A percentile compares a stretch with the other conserved stretches of the same genome.
These are phyloP conservation scores for Picocystis salinarum DNA, from an alignment of 139 green algal genomes.

Conservation along the genomic window DNA sequence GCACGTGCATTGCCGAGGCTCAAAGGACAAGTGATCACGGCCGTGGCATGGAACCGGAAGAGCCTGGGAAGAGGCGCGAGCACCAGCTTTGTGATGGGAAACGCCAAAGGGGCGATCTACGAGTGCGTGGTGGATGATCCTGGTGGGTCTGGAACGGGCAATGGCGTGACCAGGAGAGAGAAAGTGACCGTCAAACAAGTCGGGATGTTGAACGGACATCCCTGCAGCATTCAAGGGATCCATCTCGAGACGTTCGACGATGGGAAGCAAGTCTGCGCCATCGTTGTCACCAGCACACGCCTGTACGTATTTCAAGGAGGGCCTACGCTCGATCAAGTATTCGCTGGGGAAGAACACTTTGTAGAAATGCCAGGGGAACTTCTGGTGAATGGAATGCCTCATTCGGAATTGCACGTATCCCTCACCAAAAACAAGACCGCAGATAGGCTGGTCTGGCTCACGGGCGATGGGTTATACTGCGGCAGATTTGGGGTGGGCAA, in stretches of 20 bases:
- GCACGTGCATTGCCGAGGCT: constrained; percentile 25
- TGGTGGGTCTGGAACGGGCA: not conserved
- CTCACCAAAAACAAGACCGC: not conserved
- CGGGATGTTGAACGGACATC: constrained; percentile 5
- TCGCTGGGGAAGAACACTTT: no score
- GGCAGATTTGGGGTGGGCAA: not conserved
- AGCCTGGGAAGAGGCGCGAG: not conserved
- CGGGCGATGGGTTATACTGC: not conserved
- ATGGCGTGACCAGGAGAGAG: not conserved
- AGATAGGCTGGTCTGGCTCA: not conserved
- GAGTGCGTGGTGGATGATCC: constrained; percentile 7
- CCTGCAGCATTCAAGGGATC: constrained; percentile 14
- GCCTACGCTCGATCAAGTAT: constrained; percentile 14
- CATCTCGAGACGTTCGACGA: not conserved
- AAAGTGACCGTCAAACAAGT: constrained; percentile 4
- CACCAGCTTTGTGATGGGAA: not conserved
- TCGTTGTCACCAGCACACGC: constrained; percentile 30
- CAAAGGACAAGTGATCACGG: constrained; percentile 24
- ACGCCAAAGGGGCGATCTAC: constrained; percentile 3
- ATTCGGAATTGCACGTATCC: not conserved
- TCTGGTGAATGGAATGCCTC: not conserved
- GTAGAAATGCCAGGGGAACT: no score
- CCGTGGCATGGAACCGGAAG: constrained; percentile 28
- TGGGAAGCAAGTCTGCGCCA: constrained; percentile 20
- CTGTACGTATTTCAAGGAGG: constrained; percentile 34